Evolutionary conservation across 169 alveolate species (phyloP).

Genomic region (Plasmodium coatneyi): DNA sequence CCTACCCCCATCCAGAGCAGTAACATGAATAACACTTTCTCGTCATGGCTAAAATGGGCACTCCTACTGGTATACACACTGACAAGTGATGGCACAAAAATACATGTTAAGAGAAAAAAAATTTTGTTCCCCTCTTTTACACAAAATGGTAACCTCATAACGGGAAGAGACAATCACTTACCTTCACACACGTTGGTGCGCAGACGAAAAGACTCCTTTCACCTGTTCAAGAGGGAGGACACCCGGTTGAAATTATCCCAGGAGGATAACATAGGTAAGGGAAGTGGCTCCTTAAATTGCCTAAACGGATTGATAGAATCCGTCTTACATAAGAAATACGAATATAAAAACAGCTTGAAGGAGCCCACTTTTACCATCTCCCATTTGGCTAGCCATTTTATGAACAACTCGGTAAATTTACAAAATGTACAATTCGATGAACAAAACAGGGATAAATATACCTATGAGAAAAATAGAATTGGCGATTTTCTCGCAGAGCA

Average conservation of each 20-base stretch:
- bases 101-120: constrained; percentile 1
- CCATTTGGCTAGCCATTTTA: constrained; percentile 2
- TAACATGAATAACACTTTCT: constrained; percentile 23
- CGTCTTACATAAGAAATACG: constrained; percentile 11
- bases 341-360: constrained; percentile 7
- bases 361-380: constrained; percentile 26
- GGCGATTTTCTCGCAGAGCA: constrained; percentile 8
- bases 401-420: neutral
- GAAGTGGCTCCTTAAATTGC: neutral
- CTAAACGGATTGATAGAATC: constrained; percentile 11
- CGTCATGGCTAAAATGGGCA: constrained; percentile 11
- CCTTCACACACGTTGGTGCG: neutral
- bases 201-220: neutral
- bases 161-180: neutral
- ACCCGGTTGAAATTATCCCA: neutral
- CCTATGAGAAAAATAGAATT: constrained; percentile 49
- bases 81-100: neutral
- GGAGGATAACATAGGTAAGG: neutral
- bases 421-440: constrained; percentile 35
- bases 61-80: constrained; percentile 7
- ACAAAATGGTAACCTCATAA: neutral
- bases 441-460: constrained; percentile 35
- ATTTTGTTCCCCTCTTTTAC: constrained; percentile 10
- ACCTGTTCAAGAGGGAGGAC: neutral
- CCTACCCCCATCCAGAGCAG: neutral